These are phyloP conservation scores for Aspergillus hortae DNA, from an alignment of 2,329 filamentous ascomycete species.

Conservation along the genomic window DNA sequence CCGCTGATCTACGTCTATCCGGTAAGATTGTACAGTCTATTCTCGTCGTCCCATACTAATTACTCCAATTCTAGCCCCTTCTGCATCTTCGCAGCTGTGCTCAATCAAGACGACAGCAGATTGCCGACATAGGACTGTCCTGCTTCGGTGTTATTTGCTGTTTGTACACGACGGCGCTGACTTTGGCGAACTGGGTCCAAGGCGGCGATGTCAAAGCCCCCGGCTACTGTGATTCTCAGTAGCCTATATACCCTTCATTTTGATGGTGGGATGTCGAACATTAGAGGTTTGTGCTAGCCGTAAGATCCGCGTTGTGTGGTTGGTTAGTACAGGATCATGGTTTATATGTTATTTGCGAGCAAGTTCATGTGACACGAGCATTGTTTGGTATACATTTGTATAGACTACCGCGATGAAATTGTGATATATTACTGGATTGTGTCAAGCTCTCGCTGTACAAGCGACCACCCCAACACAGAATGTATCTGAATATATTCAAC, in stretches of 20 bases:
- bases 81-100: conserved; percentile 83
- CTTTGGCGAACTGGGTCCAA: conserved; percentile 78
- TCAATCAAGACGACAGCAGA: conserved; percentile 61
- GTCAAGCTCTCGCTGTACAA: too few relatives aligned
- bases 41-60: conserved; percentile 4
- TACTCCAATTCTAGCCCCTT: conserved; percentile 61
- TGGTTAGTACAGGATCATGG: too few relatives aligned
- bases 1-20: conserved; percentile 97
- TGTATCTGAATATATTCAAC: too few relatives aligned
- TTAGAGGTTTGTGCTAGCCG: too few relatives aligned
- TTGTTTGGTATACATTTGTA: too few relatives aligned
- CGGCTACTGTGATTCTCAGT: conserved; percentile 59
- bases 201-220: conserved; percentile 52
- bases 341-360: too few relatives aligned
- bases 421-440: too few relatives aligned
- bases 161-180: conserved; percentile 85
- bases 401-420: too few relatives aligned
- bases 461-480: too few relatives aligned
- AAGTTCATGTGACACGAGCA: too few relatives aligned
- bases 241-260: conserved; percentile 1
- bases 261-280: too few relatives aligned
- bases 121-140: conserved; percentile 71
- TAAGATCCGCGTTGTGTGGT: too few relatives aligned
- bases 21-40: conserved; percentile 55
- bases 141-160: conserved; percentile 83